Percentiles rank a stretch among this genome's conserved stretches.
phyloP scores from a whole-genome alignment of 2,329 filamentous ascomycete genomes.

The Tolypocladium pustulatum region DNA sequence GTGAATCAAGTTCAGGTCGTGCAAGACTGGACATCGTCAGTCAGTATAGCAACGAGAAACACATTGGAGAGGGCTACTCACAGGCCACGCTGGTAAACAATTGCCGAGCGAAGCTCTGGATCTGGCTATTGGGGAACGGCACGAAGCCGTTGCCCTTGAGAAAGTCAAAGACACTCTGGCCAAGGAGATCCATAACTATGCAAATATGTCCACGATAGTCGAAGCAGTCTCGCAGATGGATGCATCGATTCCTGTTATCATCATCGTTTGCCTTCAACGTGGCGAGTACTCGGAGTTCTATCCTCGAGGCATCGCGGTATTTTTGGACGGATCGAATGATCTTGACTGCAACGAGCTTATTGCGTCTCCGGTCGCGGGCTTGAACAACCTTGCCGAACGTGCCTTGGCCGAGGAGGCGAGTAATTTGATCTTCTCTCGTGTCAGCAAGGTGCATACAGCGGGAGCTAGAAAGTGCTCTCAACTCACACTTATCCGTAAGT shows the following conservation, averaged over 20 bases:
- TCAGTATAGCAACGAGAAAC: background rate
- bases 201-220: slow-evolving; percentile 97
- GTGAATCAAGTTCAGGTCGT: slow-evolving; percentile 95
- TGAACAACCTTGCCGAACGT: slow-evolving; percentile 98
- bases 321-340: slow-evolving; percentile 98
- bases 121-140: slow-evolving; percentile 96
- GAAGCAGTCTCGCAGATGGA: slow-evolving; percentile 92
- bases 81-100: slow-evolving; percentile 97
- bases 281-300: slow-evolving; percentile 85
- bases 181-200: slow-evolving; percentile 65
- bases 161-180: slow-evolving; percentile 97
- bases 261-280: slow-evolving; percentile 87
- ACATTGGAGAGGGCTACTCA: slow-evolving; percentile 37
- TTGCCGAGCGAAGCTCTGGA: slow-evolving; percentile 92
- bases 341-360: slow-evolving; percentile 82
- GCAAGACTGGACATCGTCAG: slow-evolving; percentile 54
- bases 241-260: slow-evolving; percentile 89
- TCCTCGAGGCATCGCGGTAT: slow-evolving; percentile 90
- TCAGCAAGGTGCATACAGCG: background rate
- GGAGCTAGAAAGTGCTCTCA: background rate
- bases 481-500: slow-evolving; percentile 82
- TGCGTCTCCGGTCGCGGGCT: slow-evolving; percentile 68
- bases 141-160: slow-evolving; percentile 92
- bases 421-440: slow-evolving; percentile 60
- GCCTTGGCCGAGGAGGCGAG: slow-evolving; percentile 84